Evolutionary conservation across 768 basidiomycete genomes (phyloP).

Genomic region (Russula sp.): DNA sequence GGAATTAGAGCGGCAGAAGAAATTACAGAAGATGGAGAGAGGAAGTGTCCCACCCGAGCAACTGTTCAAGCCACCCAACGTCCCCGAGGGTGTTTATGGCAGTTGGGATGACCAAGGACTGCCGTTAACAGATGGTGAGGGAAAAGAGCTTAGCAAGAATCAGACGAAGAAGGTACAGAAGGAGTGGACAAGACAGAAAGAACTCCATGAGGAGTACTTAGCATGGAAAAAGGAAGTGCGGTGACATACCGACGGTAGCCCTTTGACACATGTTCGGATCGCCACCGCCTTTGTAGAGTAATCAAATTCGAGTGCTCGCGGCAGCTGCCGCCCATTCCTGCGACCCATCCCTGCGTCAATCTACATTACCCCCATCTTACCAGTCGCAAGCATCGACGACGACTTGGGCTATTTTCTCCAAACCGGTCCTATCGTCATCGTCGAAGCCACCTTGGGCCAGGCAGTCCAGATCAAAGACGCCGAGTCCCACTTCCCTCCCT

Average conservation of each 20-base stretch:
- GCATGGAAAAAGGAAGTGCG: slow-evolving; percentile 35
- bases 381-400: slow-evolving; percentile 26
- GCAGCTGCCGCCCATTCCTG: slow-evolving; percentile 6
- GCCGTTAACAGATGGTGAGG: slow-evolving; percentile 78
- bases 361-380: slow-evolving; percentile 11
- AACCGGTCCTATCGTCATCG: slow-evolving; percentile 35
- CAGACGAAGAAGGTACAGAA: slow-evolving; percentile 71
- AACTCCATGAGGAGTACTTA: slow-evolving; percentile 73
- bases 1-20: slow-evolving; percentile 59
- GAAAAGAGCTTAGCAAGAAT: slow-evolving; percentile 80
- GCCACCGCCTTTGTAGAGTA: slow-evolving; percentile 3
- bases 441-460: slow-evolving; percentile 35
- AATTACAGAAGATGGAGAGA: slow-evolving; percentile 74
- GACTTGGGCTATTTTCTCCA: slow-evolving; percentile 34
- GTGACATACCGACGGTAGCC: slow-evolving; percentile 5
- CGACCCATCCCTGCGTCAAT: neutral
- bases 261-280: slow-evolving; percentile 16
- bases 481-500: slow-evolving; percentile 29
- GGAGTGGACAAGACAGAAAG: slow-evolving; percentile 64
- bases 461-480: slow-evolving; percentile 43
- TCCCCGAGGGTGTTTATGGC: slow-evolving; percentile 61
- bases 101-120: slow-evolving; percentile 83
- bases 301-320: neutral
- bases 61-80: slow-evolving; percentile 80
- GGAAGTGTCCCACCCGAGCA: slow-evolving; percentile 67